A percentile compares a stretch with the other conserved stretches of the same genome.
Conservation (phyloP, 2,329 filamentous ascomycete genomes). For the Coniochaeta pulveracea region DNA sequence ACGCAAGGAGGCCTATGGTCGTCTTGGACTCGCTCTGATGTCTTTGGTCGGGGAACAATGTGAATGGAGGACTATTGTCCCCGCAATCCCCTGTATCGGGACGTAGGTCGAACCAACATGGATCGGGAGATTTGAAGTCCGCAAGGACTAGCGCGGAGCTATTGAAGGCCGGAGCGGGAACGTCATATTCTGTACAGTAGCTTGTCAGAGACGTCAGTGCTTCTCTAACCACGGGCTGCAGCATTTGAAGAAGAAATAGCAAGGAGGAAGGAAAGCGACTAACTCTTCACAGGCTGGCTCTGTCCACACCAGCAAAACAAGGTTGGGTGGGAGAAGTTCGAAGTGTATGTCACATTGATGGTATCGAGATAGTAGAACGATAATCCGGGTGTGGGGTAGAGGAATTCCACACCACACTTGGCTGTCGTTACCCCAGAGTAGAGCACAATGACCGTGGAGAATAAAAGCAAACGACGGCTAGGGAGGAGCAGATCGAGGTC, state of each 20-base stretch:
- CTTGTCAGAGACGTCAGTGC: conserved; percentile 4
- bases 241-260: background rate
- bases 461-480: too few species aligned
- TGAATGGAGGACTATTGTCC: conserved; percentile 10
- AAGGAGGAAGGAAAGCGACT: conserved; percentile 7
- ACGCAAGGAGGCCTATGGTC: conserved; percentile 4
- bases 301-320: conserved; percentile 13
- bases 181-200: conserved; percentile 9
- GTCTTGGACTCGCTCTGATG: conserved; percentile 2
- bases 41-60: conserved; percentile 7
- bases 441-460: too few species aligned
- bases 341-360: conserved; percentile 14
- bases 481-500: too few species aligned
- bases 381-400: conserved; percentile 7
- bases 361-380: conserved; percentile 12
- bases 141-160: conserved; percentile 10
- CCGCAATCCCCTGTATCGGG: conserved; percentile 10
- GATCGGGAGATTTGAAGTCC: conserved; percentile 11
- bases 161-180: conserved; percentile 10
- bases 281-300: conserved; percentile 10
- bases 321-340: conserved; percentile 10
- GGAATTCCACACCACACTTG: conserved; percentile 9
- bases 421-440: too few species aligned
- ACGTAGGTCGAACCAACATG: conserved; percentile 15
- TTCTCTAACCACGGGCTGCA: conserved; percentile 9